phyloP scores from a whole-genome alignment of 2,329 filamentous ascomycete species.

The Didymella keratinophila region DNA sequence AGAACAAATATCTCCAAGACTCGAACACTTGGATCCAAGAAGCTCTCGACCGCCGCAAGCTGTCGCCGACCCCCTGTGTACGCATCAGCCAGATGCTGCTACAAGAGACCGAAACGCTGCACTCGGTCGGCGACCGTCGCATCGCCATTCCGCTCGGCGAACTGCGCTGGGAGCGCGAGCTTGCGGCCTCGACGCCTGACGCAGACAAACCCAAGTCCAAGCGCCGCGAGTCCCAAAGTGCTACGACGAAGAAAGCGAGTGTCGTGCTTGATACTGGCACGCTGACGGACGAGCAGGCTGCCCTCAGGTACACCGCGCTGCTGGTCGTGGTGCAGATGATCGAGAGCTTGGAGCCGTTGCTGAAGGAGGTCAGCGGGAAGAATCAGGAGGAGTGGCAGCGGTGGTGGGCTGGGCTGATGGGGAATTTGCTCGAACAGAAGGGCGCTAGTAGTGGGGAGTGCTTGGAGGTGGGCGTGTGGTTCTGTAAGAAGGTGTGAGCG shows the following conservation, averaged over 20 bases:
- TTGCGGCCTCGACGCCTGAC: conserved; percentile 41
- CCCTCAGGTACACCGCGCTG: conserved; percentile 80
- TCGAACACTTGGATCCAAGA: conserved; percentile 84
- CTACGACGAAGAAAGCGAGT: conserved; percentile 42
- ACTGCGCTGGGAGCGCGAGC: conserved; percentile 85
- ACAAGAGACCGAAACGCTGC: conserved; percentile 78
- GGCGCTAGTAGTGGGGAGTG: conserved; percentile 86
- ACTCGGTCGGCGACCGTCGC: conserved; percentile 74
- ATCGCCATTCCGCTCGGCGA: conserved; percentile 88
- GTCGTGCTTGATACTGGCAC: conserved; percentile 53
- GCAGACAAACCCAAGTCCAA: conserved; percentile 37
- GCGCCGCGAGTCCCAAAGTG: conserved; percentile 65
- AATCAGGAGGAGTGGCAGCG: conserved; percentile 90
- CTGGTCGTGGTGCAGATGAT: conserved; percentile 83
- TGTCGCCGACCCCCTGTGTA: conserved; percentile 80
- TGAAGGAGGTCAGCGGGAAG: conserved; percentile 84
- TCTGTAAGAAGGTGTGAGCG: conserved; percentile 63
- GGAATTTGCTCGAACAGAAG: conserved; percentile 78
- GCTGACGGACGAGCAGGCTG: conserved; percentile 73
- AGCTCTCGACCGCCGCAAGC: conserved; percentile 73
- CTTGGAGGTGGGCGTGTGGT: conserved; percentile 72
- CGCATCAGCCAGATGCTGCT: conserved; percentile 77
- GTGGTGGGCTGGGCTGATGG: conserved; percentile 89
- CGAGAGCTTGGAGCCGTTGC: conserved; percentile 81
- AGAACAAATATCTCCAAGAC: conserved; percentile 82